A percentile compares a stretch with the other conserved stretches of the same genome.
Conservation (phyloP, 2,329 filamentous ascomycete species). For the Colletotrichum sojae region DNA sequence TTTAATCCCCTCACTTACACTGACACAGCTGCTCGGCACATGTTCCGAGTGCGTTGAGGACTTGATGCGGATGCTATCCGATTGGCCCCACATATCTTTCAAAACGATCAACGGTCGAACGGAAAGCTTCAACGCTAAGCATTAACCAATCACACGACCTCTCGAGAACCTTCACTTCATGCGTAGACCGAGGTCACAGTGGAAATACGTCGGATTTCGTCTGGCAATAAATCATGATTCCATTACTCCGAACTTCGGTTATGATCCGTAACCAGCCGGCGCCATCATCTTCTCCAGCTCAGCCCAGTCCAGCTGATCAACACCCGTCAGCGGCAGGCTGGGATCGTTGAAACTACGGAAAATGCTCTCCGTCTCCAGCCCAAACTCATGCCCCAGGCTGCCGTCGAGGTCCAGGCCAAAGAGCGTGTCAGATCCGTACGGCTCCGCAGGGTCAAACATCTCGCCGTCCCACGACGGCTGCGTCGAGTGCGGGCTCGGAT, state of each 20-base stretch:
- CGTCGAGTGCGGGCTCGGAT: slow-evolving; percentile 20
- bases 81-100: slow-evolving; percentile 20
- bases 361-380: slow-evolving; percentile 45
- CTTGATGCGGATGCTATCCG: slow-evolving; percentile 20
- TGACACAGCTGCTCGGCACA: slow-evolving; percentile 4
- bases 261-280: slow-evolving; percentile 30
- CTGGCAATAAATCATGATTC: neutral
- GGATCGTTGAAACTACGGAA: slow-evolving; percentile 49
- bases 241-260: neutral
- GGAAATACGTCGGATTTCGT: neutral
- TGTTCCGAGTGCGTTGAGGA: neutral
- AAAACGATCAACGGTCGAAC: slow-evolving; percentile 16
- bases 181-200: neutral
- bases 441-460: slow-evolving; percentile 31
- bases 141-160: neutral
- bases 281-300: slow-evolving; percentile 48
- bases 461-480: slow-evolving; percentile 39
- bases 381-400: slow-evolving; percentile 45
- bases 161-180: neutral
- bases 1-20: neutral
- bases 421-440: slow-evolving; percentile 32
- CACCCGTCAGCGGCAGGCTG: slow-evolving; percentile 47
- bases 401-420: slow-evolving; percentile 42
- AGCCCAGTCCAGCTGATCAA: slow-evolving; percentile 48
- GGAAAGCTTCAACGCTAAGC: neutral